phyloP scores from a whole-genome alignment of 306 rosid genomes.

The Cucurbita ficifolia region DNA sequence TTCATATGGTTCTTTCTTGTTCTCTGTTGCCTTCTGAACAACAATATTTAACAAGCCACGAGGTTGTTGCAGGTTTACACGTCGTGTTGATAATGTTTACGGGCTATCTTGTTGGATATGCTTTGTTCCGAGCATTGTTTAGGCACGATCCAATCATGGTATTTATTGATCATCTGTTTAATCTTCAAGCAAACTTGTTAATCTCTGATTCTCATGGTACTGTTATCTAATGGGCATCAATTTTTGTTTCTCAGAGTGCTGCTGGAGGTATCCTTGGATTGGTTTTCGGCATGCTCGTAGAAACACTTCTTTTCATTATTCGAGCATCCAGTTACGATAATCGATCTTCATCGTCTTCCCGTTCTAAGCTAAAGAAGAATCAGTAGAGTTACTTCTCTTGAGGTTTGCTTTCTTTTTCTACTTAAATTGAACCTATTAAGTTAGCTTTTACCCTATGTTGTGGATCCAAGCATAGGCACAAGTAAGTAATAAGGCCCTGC shows the following conservation, averaged over 20 bases:
- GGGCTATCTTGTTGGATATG: constrained; percentile 67
- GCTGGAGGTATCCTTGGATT: constrained; percentile 85
- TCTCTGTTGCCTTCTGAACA: background rate
- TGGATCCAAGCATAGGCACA: background rate
- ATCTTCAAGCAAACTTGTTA: background rate
- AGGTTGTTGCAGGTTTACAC: constrained; percentile 51
- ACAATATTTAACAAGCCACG: background rate
- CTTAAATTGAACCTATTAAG: background rate
- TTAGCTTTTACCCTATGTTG: background rate
- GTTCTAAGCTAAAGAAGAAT: constrained; percentile 46
- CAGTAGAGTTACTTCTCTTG: constrained; percentile 20
- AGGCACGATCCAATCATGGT: constrained; percentile 68
- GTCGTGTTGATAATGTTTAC: constrained; percentile 71
- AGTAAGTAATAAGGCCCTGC: background rate
- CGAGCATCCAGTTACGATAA: constrained; percentile 28
- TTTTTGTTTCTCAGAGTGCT: constrained; percentile 43
- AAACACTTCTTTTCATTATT: constrained; percentile 77
- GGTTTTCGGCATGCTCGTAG: constrained; percentile 79
- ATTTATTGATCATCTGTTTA: background rate
- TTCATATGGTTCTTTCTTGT: background rate
- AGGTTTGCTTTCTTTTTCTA: background rate
- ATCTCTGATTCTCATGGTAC: background rate
- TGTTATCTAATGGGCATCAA: background rate
- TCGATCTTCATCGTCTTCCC: constrained; percentile 28
- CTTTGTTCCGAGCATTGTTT: constrained; percentile 71